phyloP scores from a whole-genome alignment of 2,329 filamentous ascomycete genomes.

The Intubia oerlemansii region DNA sequence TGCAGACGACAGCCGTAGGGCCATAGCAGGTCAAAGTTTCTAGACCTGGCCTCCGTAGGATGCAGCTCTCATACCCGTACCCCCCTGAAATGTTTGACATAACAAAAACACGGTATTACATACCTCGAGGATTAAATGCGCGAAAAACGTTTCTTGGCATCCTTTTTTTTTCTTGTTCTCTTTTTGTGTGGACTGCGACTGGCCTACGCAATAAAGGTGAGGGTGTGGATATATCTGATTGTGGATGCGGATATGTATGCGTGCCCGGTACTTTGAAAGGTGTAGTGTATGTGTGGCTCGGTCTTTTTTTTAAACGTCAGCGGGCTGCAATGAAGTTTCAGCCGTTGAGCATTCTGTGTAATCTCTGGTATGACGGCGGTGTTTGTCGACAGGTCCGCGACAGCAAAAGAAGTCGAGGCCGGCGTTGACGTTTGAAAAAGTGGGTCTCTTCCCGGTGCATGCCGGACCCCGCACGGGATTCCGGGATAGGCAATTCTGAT shows the following conservation, averaged over 20 bases:
- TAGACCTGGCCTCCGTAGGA: no score
- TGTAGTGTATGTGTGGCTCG: not conserved
- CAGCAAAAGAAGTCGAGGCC: not conserved
- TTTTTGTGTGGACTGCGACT: not conserved
- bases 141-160: slow-evolving; percentile 5
- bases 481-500: slow-evolving; percentile 4
- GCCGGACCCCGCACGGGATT: not conserved
- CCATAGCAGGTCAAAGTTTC: no score
- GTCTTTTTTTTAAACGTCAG: no score
- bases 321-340: not conserved
- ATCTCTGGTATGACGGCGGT: no score
- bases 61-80: no score
- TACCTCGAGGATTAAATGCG: slow-evolving; percentile 4
- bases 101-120: not conserved
- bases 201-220: not conserved
- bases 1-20: no score
- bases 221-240: not conserved
- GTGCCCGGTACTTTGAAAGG: not conserved
- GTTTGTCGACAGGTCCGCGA: not conserved
- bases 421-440: no score
- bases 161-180: not conserved
- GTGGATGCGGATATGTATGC: not conserved
- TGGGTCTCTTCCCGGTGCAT: not conserved
- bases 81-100: no score
- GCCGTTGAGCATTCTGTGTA: no score